Conservation (phyloP, 495 filamentous ascomycete species). For the Hypoxylon subgilvum region DNA sequence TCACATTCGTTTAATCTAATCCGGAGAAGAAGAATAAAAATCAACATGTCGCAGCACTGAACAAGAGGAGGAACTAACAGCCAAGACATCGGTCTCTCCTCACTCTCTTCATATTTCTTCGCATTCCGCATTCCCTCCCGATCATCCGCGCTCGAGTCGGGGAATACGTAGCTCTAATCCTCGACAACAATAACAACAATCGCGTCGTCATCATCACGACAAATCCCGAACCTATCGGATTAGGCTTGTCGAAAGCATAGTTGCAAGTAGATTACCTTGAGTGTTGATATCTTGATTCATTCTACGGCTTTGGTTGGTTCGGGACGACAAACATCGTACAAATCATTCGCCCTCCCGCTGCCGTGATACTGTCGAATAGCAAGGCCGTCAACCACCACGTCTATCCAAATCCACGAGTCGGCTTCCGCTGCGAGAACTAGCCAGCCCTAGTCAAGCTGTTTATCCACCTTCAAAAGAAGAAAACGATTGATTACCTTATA, state of each 20-base stretch:
- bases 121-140: constrained; percentile 17
- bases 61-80: constrained; percentile 9
- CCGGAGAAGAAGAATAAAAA: constrained; percentile 7
- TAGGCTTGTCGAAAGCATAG: not conserved
- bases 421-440: not conserved
- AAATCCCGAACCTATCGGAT: not conserved
- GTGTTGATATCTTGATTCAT: constrained; percentile 7
- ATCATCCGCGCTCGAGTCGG: constrained; percentile 5
- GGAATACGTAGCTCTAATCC: too few relatives aligned
- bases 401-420: constrained; percentile 9
- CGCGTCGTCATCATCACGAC: not conserved
- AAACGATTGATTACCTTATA: constrained; percentile 1
- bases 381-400: not conserved
- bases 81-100: constrained; percentile 21
- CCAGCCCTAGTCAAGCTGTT: not conserved
- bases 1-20: constrained; percentile 30
- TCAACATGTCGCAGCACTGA: constrained; percentile 28
- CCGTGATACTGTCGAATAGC: constrained; percentile 21
- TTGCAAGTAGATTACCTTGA: constrained; percentile 3
- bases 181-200: constrained; percentile 20
- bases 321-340: constrained; percentile 6
- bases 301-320: constrained; percentile 3
- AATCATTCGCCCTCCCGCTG: not conserved
- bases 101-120: constrained; percentile 8
- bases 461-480: not conserved